These are phyloP conservation scores for Colletotrichum echinochloae DNA, from an alignment of 2,329 filamentous ascomycete species.

Conservation along the genomic window DNA sequence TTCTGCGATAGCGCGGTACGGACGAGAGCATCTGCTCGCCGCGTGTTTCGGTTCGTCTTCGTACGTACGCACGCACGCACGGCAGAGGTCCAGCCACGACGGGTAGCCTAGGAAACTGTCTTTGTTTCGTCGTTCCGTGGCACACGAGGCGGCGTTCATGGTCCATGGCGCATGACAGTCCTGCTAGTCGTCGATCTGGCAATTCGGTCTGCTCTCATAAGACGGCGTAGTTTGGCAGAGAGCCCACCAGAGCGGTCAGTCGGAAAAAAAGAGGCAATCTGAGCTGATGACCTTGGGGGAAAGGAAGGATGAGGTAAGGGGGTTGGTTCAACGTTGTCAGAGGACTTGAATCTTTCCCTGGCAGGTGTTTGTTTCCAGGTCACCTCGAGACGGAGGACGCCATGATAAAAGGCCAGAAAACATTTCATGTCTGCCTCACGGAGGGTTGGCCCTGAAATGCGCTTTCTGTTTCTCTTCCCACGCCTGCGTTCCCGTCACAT, in stretches of 20 bases:
- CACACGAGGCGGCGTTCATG: constrained; percentile 19
- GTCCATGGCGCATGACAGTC: constrained; percentile 12
- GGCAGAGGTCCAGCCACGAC: constrained; percentile 26
- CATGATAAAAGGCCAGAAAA: neutral
- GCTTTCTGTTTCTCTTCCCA: neutral
- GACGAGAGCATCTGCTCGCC: constrained; percentile 24
- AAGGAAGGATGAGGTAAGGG: neutral
- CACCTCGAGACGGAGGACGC: neutral
- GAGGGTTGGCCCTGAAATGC: neutral
- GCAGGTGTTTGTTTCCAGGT: neutral
- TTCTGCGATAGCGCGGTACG: constrained; percentile 14
- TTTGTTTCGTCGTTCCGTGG: constrained; percentile 32
- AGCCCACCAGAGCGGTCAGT: neutral
- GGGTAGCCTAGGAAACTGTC: constrained; percentile 27
- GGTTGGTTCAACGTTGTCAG: neutral
- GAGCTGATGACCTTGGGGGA: neutral
- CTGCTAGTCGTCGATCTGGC: constrained; percentile 19
- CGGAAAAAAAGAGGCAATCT: neutral
- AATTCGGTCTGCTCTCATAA: constrained; percentile 15
- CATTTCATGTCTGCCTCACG: neutral
- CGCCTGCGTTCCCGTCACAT: neutral
- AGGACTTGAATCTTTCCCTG: neutral
- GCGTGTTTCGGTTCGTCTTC: constrained; percentile 27
- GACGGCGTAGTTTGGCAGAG: constrained; percentile 3
- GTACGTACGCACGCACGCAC: constrained; percentile 23